Evolutionary conservation across 2,329 filamentous ascomycete genomes (phyloP).

Genomic region (Chaetomium olivaceum): DNA sequence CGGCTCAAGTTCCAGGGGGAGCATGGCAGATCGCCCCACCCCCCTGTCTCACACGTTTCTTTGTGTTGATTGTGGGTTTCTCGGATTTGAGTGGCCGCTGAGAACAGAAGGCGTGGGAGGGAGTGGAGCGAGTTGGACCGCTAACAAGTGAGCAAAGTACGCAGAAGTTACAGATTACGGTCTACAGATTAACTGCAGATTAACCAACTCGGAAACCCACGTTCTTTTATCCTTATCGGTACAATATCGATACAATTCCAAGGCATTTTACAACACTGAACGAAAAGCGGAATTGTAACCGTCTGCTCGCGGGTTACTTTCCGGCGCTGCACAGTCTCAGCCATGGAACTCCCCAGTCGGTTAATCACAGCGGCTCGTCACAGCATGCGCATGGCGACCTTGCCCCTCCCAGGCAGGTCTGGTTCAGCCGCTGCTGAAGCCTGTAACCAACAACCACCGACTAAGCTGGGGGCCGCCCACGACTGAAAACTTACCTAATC

Average conservation of each 20-base stretch:
- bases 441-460: not conserved
- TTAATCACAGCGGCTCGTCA: not conserved
- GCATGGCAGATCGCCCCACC: constrained; percentile 18
- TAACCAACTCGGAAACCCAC: too few relatives aligned
- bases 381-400: not conserved
- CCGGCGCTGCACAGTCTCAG: not conserved
- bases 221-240: too few relatives aligned
- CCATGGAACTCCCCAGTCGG: not conserved
- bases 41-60: constrained; percentile 1
- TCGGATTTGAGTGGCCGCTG: not conserved
- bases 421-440: constrained; percentile 3
- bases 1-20: not conserved
- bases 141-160: too few relatives aligned
- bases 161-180: too few relatives aligned
- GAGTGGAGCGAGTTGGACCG: not conserved
- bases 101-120: not conserved
- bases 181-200: too few relatives aligned
- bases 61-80: not conserved
- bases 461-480: too few relatives aligned
- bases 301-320: not conserved
- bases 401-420: not conserved
- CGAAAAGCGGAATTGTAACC: not conserved
- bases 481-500: not conserved
- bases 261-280: not conserved
- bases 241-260: too few relatives aligned